phyloP scores from a whole-genome alignment of 805 yeast species.

The Nakazawaea ernobii region DNA sequence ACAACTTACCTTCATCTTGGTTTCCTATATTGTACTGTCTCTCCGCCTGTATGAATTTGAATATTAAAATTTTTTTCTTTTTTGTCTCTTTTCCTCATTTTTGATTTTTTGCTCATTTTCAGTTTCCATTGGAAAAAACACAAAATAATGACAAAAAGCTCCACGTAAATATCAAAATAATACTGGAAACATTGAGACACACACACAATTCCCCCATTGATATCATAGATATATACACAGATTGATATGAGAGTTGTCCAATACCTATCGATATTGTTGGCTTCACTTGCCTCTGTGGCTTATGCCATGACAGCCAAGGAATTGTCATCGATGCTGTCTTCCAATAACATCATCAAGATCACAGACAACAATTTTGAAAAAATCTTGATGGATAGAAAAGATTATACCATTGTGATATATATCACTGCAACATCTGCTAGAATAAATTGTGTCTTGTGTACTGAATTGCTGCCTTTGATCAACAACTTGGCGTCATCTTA shows the following conservation, averaged over 20 bases:
- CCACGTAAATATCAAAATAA: too few relatives aligned
- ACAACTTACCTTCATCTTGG: conserved; percentile 6
- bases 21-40: neutral
- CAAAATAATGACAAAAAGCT: too few relatives aligned
- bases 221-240: neutral
- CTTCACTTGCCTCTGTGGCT: neutral
- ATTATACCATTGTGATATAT: conserved; percentile 58
- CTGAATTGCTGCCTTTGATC: conserved; percentile 61
- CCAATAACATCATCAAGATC: conserved; percentile 35
- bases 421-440: conserved; percentile 71
- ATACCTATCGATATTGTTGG: neutral
- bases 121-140: too few relatives aligned
- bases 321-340: conserved; percentile 4
- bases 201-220: too few relatives aligned
- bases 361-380: conserved; percentile 56
- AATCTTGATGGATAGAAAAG: conserved; percentile 54
- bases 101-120: too few relatives aligned
- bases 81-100: neutral
- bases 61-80: neutral
- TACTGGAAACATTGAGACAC: too few relatives aligned
- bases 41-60: neutral
- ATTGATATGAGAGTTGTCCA: neutral
- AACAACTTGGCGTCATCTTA: conserved; percentile 59
- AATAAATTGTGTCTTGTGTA: conserved; percentile 74
- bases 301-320: conserved; percentile 4